A percentile compares a stretch with the other conserved stretches of the same genome.
phyloP scores from a whole-genome alignment of 345 rosid species.

The Clarkia xantiana region DNA sequence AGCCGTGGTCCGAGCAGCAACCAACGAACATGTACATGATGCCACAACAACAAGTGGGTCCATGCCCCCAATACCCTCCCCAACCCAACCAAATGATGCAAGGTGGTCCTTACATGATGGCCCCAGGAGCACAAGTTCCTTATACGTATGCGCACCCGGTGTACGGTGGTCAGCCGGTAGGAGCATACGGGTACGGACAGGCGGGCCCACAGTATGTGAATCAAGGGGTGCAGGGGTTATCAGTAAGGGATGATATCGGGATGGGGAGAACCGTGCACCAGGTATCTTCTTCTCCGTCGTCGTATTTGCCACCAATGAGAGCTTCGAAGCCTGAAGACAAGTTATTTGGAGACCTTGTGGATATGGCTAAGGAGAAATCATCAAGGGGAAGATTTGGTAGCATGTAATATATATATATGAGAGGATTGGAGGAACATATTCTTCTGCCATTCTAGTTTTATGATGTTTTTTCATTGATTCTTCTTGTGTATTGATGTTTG shows the following conservation, averaged over 20 bases:
- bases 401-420: constrained; percentile 20
- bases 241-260: constrained; percentile 43
- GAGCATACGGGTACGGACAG: constrained; percentile 59
- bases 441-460: no score
- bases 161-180: constrained; percentile 46
- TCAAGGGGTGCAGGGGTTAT: constrained; percentile 63
- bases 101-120: constrained; percentile 49
- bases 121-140: constrained; percentile 30
- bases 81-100: constrained; percentile 31
- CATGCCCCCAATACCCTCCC: constrained; percentile 22
- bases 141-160: constrained; percentile 47
- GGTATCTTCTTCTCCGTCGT: constrained; percentile 20
- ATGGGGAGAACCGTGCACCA: constrained; percentile 18
- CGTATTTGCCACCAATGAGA: constrained; percentile 45
- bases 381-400: constrained; percentile 65
- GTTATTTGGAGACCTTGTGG: constrained; percentile 95
- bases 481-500: no score
- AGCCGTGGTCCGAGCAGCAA: constrained; percentile 13
- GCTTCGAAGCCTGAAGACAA: constrained; percentile 63
- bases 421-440: no score
- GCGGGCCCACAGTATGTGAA: constrained; percentile 48
- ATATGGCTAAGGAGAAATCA: constrained; percentile 69
- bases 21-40: constrained; percentile 9
- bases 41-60: constrained; percentile 26
- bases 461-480: no score